Conservation (phyloP, 2,329 filamentous ascomycete genomes). For the Parafenestella ontariensis region DNA sequence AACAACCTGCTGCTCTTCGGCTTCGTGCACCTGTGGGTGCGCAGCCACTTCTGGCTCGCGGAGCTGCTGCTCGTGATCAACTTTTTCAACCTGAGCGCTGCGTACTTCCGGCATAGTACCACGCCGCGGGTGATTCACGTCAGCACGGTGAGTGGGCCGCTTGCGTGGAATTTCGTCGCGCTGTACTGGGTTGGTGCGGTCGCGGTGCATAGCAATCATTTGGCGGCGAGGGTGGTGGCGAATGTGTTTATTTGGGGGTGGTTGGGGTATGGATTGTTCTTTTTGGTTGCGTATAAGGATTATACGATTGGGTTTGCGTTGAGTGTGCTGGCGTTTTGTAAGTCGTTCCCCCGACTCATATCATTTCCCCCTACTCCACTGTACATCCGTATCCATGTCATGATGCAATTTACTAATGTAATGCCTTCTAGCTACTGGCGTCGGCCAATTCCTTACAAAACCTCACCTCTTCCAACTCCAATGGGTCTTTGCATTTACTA, state of each 20-base stretch:
- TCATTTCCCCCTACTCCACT: neutral
- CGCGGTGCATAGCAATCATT: conserved; percentile 70
- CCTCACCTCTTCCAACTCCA: conserved; percentile 78
- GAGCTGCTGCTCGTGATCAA: conserved; percentile 80
- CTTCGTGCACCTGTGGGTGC: conserved; percentile 84
- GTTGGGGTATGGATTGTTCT: conserved; percentile 77
- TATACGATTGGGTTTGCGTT: conserved; percentile 81
- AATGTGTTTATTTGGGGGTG: conserved; percentile 91
- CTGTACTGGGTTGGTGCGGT: conserved; percentile 91
- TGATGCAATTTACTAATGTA: too few species aligned
- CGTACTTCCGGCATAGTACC: conserved; percentile 81
- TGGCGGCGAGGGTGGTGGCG: conserved; percentile 78
- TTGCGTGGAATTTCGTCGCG: conserved; percentile 86
- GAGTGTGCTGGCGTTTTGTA: conserved; percentile 74
- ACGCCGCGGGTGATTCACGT: conserved; percentile 78
- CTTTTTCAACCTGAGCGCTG: conserved; percentile 77
- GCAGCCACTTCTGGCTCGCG: conserved; percentile 75
- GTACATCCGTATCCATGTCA: neutral
- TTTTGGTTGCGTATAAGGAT: conserved; percentile 76
- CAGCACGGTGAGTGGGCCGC: conserved; percentile 75
- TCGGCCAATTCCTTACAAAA: conserved; percentile 77
- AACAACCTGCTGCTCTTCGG: conserved; percentile 84
- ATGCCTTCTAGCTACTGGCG: conserved; percentile 69
- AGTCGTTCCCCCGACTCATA: conserved; percentile 29
- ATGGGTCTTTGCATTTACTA: conserved; percentile 90